Conservation (phyloP, 1,284 basidiomycete species). For the Ustilago tritici region DNA sequence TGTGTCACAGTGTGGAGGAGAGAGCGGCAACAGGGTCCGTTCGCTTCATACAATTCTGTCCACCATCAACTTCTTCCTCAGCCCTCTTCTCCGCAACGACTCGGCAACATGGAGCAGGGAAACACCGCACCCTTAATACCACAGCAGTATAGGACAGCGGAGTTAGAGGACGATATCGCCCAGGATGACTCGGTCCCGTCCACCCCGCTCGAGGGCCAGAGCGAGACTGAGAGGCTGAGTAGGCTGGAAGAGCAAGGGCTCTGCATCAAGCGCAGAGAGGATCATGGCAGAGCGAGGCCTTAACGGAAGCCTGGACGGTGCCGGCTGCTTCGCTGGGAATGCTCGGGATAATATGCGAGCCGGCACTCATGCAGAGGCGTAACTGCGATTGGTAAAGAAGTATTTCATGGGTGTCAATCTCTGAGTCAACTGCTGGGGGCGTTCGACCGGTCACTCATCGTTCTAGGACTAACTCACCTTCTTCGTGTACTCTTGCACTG, state of each 20-base stretch:
- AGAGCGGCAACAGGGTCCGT: too few relatives aligned
- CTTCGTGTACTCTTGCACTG: constrained; percentile 59
- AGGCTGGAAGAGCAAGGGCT: too few relatives aligned
- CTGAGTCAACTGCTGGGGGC: neutral
- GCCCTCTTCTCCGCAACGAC: too few relatives aligned
- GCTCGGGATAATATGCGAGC: neutral
- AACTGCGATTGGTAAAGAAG: constrained; percentile 10
- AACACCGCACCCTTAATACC: too few relatives aligned
- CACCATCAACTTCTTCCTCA: too few relatives aligned
- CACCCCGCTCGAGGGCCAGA: too few relatives aligned
- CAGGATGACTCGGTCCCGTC: too few relatives aligned
- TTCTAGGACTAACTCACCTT: constrained; percentile 27
- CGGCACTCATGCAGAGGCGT: constrained; percentile 27
- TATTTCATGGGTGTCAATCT: neutral
- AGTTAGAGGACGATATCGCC: too few relatives aligned
- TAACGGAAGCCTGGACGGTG: neutral
- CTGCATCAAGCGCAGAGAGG: neutral
- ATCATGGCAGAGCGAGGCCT: neutral
- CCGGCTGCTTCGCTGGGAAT: neutral
- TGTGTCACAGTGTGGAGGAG: constrained; percentile 10
- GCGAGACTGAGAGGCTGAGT: too few relatives aligned
- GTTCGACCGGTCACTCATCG: neutral
- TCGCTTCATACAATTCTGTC: too few relatives aligned
- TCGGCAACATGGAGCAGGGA: too few relatives aligned
- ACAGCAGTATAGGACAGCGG: too few relatives aligned